A percentile compares a stretch with the other conserved stretches of the same genome.
Evolutionary conservation across 352 stramenopile genomes (phyloP).

Genomic region (Pythium rhizo-oryzae): DNA sequence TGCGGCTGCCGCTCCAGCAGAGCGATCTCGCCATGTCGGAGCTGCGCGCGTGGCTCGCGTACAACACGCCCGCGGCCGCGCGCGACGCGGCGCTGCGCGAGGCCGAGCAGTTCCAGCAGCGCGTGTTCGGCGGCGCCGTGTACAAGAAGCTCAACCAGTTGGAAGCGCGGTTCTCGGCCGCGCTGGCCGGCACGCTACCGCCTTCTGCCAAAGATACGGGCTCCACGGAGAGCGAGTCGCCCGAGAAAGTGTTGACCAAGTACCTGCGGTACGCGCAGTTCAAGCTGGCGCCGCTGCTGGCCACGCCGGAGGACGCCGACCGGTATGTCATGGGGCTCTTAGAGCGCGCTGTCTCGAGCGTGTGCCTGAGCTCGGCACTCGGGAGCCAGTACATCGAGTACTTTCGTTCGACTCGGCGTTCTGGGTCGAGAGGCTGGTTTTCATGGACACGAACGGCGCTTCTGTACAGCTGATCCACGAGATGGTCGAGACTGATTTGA

Average conservation of each 20-base stretch:
- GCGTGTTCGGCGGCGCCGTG: constrained; percentile 39
- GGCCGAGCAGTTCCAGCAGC: constrained; percentile 42
- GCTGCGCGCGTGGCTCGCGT: constrained; percentile 68
- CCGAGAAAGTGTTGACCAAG: constrained; percentile 43
- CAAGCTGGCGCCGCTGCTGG: constrained; percentile 40
- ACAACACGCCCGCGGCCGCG: constrained; percentile 50
- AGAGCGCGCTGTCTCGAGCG: constrained; percentile 51
- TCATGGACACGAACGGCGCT: constrained; percentile 57
- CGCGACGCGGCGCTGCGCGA: constrained; percentile 28
- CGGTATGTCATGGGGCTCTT: constrained; percentile 52
- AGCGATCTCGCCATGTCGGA: constrained; percentile 80
- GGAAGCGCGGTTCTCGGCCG: constrained; percentile 34
- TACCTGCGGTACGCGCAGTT: constrained; percentile 73
- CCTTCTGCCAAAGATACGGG: constrained; percentile 28
- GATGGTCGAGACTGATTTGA: constrained; percentile 35
- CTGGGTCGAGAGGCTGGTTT: constrained; percentile 59
- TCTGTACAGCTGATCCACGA: constrained; percentile 25
- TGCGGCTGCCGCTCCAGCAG: constrained; percentile 63
- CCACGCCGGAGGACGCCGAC: constrained; percentile 1
- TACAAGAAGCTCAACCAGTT: constrained; percentile 71
- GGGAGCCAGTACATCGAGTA: constrained; percentile 62
- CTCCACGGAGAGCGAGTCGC: constrained; percentile 3
- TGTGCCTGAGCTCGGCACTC: constrained; percentile 60
- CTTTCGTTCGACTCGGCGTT: constrained; percentile 55
- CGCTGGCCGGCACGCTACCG: constrained; percentile 21